Conservation (phyloP, 176 grass and related monocot species). For the Musa schizocarpa region DNA sequence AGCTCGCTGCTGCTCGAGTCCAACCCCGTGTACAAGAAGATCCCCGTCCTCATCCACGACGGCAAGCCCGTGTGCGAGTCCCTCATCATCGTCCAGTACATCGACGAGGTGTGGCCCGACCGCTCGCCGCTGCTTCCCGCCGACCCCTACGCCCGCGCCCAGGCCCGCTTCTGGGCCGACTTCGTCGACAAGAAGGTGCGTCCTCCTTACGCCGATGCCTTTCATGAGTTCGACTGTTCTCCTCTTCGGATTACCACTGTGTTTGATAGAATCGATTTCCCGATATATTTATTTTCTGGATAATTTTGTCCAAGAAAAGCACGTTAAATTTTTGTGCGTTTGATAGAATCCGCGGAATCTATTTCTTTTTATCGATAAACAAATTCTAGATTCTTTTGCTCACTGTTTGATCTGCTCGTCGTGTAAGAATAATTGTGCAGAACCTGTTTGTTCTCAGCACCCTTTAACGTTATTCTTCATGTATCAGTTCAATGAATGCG, state of each 20-base stretch:
- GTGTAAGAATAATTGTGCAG: no score
- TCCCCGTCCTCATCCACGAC: conserved; percentile 57
- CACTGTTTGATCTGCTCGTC: no score
- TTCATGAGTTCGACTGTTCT: conserved; percentile 5
- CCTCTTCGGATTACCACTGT: conserved; percentile 12
- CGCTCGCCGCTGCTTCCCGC: conserved; percentile 21
- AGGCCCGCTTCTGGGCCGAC: conserved; percentile 47
- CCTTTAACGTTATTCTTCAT: background rate
- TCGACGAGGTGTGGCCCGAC: conserved; percentile 39
- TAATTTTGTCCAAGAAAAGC: no score
- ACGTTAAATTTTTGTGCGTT: no score
- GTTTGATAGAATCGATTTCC: no score
- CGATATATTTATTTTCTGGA: no score
- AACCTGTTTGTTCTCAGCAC: background rate
- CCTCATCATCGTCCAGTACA: conserved; percentile 46
- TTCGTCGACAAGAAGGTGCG: conserved; percentile 42
- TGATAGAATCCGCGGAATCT: no score
- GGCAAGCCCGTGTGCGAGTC: conserved; percentile 52
- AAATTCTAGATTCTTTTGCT: background rate
- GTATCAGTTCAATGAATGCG: conserved; percentile 25
- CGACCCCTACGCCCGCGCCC: conserved; percentile 28
- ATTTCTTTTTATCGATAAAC: no score
- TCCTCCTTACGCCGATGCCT: background rate
- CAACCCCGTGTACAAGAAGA: conserved; percentile 69
- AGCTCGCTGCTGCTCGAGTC: conserved; percentile 45